Percentiles rank a stretch among this genome's conserved stretches.
phyloP scores from a whole-genome alignment of 441 rosid genomes.

The Mallotus repandus region DNA sequence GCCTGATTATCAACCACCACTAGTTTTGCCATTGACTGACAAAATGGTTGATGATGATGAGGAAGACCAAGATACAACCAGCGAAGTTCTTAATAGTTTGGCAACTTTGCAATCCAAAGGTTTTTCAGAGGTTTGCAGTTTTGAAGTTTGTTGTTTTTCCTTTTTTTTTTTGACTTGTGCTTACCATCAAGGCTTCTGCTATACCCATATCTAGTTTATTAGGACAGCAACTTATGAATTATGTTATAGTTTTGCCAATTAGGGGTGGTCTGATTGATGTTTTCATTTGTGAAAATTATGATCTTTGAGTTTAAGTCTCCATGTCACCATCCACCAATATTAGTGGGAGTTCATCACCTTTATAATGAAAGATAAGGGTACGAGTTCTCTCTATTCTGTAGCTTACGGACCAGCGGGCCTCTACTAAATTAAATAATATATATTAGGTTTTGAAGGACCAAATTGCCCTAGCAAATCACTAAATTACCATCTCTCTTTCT shows the following conservation, averaged over 20 bases:
- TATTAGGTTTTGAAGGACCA: background rate
- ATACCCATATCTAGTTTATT: no score
- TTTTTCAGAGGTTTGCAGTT: slow-evolving; percentile 39
- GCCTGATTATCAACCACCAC: slow-evolving; percentile 44
- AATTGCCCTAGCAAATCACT: background rate
- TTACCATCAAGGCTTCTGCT: background rate
- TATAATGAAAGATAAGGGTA: no score
- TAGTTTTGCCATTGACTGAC: slow-evolving; percentile 34
- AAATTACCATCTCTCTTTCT: background rate
- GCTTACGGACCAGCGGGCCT: no score
- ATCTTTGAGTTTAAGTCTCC: no score
- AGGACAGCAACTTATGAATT: no score
- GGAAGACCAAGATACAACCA: slow-evolving; percentile 26
- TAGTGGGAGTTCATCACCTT: no score
- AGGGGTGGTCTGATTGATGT: no score
- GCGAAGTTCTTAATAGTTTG: slow-evolving; percentile 25
- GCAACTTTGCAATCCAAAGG: slow-evolving; percentile 32
- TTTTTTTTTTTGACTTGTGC: background rate
- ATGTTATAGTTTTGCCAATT: no score
- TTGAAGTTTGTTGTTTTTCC: background rate
- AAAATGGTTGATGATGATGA: slow-evolving; percentile 40
- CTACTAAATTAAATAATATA: no score
- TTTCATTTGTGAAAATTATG: no score
- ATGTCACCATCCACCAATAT: no score
- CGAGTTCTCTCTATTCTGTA: no score